A percentile compares a stretch with the other conserved stretches of the same genome.
phyloP scores from a whole-genome alignment of 2,329 filamentous ascomycete genomes.

The Diaporthe batatas region DNA sequence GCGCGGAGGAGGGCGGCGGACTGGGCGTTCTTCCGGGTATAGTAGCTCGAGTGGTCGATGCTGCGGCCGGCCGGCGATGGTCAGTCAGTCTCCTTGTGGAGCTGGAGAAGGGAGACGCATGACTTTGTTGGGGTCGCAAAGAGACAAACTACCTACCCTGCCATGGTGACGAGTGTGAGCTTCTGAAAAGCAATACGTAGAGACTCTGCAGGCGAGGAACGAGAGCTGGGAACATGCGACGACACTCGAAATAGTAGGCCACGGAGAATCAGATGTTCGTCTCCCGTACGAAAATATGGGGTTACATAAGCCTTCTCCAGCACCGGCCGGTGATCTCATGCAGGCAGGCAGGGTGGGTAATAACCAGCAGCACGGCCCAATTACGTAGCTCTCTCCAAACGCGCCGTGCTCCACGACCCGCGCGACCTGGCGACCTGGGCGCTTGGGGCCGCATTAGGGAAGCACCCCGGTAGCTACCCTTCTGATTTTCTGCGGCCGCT shows the following conservation, averaged over 20 bases:
- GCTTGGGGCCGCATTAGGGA: conserved; percentile 31
- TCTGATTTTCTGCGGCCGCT: neutral
- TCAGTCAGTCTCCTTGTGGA: conserved; percentile 1
- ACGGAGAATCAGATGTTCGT: conserved; percentile 38
- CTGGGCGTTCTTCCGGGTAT: conserved; percentile 88
- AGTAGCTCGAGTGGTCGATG: conserved; percentile 79
- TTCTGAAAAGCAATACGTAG: conserved; percentile 4
- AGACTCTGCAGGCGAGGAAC: neutral
- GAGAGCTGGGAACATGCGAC: neutral
- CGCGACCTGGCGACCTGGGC: conserved; percentile 3
- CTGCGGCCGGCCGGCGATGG: conserved; percentile 45
- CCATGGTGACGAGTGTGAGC: conserved; percentile 36
- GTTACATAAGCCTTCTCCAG: conserved; percentile 38
- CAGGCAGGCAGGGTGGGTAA: too few relatives aligned
- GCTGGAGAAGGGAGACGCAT: neutral
- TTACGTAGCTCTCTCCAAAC: conserved; percentile 19
- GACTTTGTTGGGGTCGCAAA: neutral
- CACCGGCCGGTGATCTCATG: conserved; percentile 40
- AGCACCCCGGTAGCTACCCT: conserved; percentile 23
- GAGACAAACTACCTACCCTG: conserved; percentile 35
- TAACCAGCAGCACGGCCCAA: conserved; percentile 11
- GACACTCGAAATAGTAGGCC: neutral
- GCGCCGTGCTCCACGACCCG: conserved; percentile 28
- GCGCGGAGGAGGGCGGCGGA: conserved; percentile 91
- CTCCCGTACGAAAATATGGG: conserved; percentile 7